Percentiles rank a stretch among this genome's conserved stretches.
These are phyloP conservation scores for Aplosporella prunicola DNA, from an alignment of 2,329 filamentous ascomycete genomes.

Conservation along the genomic window DNA sequence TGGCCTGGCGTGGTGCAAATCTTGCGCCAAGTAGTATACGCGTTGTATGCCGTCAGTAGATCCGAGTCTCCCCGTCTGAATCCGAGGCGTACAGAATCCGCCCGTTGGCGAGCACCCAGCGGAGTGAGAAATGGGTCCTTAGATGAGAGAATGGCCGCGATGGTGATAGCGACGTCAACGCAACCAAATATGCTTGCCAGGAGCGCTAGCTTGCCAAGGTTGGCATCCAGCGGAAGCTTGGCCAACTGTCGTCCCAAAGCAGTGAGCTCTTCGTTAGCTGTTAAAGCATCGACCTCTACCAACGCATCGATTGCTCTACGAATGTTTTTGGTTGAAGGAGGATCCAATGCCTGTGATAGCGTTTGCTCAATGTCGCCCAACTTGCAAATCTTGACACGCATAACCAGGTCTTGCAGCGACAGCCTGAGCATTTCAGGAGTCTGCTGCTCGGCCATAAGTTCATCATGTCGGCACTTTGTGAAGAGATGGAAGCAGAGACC, in stretches of 20 bases:
- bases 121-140: slow-evolving; percentile 89
- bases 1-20: slow-evolving; percentile 61
- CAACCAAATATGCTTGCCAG: slow-evolving; percentile 82
- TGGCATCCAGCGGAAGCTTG: slow-evolving; percentile 82
- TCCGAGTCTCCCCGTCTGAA: slow-evolving; percentile 87
- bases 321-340: slow-evolving; percentile 86
- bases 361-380: slow-evolving; percentile 89
- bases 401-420: slow-evolving; percentile 87
- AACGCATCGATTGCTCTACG: slow-evolving; percentile 85
- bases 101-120: slow-evolving; percentile 73
- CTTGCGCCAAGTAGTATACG: slow-evolving; percentile 80
- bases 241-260: slow-evolving; percentile 79
- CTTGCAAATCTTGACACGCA: slow-evolving; percentile 95
- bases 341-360: slow-evolving; percentile 76
- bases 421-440: slow-evolving; percentile 93
- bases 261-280: slow-evolving; percentile 71
- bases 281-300: slow-evolving; percentile 85
- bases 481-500: slow-evolving; percentile 95
- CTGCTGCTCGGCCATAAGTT: slow-evolving; percentile 77
- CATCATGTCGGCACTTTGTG: slow-evolving; percentile 80
- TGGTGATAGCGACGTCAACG: slow-evolving; percentile 81
- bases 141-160: slow-evolving; percentile 85
- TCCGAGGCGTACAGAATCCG: slow-evolving; percentile 64
- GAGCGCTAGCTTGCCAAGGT: slow-evolving; percentile 86
- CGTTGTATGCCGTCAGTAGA: slow-evolving; percentile 85